Conservation (phyloP, 2,329 filamentous ascomycete genomes). For the Aspergillus neotritici region DNA sequence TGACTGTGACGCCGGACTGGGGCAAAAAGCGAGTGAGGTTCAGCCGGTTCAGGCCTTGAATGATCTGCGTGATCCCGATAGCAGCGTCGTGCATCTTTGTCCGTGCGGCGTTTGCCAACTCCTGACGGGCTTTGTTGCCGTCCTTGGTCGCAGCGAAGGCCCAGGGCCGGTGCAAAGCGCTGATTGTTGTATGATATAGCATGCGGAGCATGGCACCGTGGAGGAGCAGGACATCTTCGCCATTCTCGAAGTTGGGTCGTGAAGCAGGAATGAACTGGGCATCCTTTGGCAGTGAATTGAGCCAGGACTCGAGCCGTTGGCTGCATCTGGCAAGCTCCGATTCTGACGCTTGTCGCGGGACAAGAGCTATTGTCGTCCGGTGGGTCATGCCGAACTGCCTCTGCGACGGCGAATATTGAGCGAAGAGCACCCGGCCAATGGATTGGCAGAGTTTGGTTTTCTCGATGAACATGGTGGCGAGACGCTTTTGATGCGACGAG, state of each 20-base stretch:
- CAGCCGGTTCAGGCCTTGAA: conserved; percentile 63
- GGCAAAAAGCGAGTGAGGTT: conserved; percentile 70
- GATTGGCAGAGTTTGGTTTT: conserved; percentile 82
- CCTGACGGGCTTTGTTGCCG: conserved; percentile 44
- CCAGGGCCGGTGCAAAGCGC: conserved; percentile 78
- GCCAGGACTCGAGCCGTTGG: conserved; percentile 68
- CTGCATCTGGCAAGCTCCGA: conserved; percentile 72
- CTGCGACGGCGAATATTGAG: conserved; percentile 81
- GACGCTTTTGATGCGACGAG: conserved; percentile 62
- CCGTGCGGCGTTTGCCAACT: conserved; percentile 66
- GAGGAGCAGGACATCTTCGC: conserved; percentile 49
- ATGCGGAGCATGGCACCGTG: conserved; percentile 82
- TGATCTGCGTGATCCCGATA: conserved; percentile 72
- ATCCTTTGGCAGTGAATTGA: conserved; percentile 60
- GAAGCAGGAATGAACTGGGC: conserved; percentile 63
- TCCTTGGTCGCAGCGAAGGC: conserved; percentile 57
- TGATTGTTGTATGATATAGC: conserved; percentile 86
- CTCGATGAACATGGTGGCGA: conserved; percentile 79
- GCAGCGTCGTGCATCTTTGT: conserved; percentile 76
- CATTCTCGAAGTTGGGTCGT: conserved; percentile 51
- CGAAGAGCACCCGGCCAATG: conserved; percentile 76
- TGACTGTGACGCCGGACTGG: conserved; percentile 78
- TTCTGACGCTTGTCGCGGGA: conserved; percentile 74
- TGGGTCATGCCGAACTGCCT: conserved; percentile 63
- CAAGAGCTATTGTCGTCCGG: conserved; percentile 70